Percentiles rank a stretch among this genome's conserved stretches.
Conservation (phyloP, 2,329 filamentous ascomycete species). For the Exophiala sp. region DNA sequence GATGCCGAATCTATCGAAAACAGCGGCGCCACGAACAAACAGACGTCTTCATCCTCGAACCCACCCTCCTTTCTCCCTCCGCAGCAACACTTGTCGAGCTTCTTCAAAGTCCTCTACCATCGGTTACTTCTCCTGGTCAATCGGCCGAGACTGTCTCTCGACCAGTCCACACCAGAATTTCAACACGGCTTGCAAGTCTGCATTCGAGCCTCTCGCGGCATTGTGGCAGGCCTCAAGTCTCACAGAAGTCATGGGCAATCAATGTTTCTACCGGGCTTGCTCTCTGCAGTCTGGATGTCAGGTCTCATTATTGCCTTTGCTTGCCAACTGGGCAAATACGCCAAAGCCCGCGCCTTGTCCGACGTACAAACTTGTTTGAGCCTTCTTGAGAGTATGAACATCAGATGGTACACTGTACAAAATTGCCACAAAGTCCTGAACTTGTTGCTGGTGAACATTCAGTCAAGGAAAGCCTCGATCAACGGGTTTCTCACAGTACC, state of each 20-base stretch:
- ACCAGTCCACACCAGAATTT: constrained; percentile 38
- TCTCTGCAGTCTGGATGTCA: constrained; percentile 42
- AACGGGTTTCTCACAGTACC: constrained; percentile 24
- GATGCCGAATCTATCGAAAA: not conserved
- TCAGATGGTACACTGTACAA: constrained; percentile 40
- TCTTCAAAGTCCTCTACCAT: constrained; percentile 43
- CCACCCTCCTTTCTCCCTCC: constrained; percentile 4
- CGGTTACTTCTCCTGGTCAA: constrained; percentile 41
- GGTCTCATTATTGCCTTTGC: constrained; percentile 41
- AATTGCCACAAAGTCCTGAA: constrained; percentile 38
- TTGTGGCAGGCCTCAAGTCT: constrained; percentile 35
- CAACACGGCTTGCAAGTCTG: constrained; percentile 41
- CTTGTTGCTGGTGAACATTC: constrained; percentile 35
- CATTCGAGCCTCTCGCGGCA: constrained; percentile 39
- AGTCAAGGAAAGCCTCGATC: constrained; percentile 24
- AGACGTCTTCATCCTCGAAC: constrained; percentile 1
- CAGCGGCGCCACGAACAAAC: not conserved
- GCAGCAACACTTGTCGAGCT: constrained; percentile 30
- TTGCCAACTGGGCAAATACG: constrained; percentile 40
- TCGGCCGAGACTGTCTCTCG: constrained; percentile 38
- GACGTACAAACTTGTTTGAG: constrained; percentile 36
- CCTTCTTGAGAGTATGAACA: constrained; percentile 36
- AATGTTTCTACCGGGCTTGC: constrained; percentile 39
- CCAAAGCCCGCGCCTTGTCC: constrained; percentile 34
- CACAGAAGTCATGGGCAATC: constrained; percentile 35